Conservation (phyloP, 371 early-diverging fungal genomes). For the Haplosporangium sp. region DNA sequence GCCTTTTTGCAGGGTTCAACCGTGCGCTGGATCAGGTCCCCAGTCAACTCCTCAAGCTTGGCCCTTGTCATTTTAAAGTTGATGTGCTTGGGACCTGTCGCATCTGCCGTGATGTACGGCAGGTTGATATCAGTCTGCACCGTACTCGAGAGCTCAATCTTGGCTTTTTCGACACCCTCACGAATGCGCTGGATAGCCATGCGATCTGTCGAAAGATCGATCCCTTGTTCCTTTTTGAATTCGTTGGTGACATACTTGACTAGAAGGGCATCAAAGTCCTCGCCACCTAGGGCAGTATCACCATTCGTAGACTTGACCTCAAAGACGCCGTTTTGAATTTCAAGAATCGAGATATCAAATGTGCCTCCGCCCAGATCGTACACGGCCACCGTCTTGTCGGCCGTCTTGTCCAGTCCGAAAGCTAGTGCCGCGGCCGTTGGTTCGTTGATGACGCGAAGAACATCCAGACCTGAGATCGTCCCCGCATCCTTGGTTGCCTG, state of each 20-base stretch:
- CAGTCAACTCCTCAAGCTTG: constrained; percentile 90
- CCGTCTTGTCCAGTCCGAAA: constrained; percentile 97
- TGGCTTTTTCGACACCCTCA: constrained; percentile 98
- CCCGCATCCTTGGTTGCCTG: constrained; percentile 99
- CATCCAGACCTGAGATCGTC: constrained; percentile 95
- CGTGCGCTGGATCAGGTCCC: constrained; percentile 90
- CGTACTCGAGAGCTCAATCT: constrained; percentile 96
- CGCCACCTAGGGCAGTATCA: constrained; percentile 98
- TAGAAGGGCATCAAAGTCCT: constrained; percentile 96
- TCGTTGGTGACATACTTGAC: constrained; percentile 85
- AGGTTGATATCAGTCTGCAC: constrained; percentile 95
- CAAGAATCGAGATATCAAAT: constrained; percentile 99
- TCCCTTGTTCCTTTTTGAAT: constrained; percentile 87
- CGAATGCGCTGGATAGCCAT: constrained; percentile 97
- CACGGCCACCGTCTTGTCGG: constrained; percentile 94
- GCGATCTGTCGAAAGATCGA: constrained; percentile 83
- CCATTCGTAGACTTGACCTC: constrained; percentile 98
- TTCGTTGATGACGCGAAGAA: constrained; percentile 98
- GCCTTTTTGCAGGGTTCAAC: constrained; percentile 96
- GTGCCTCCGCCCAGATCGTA: constrained; percentile 99
- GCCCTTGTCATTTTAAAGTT: constrained; percentile 91
- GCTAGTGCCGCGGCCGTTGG: constrained; percentile 99
- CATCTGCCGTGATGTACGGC: constrained; percentile 95
- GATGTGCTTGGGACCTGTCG: constrained; percentile 96
- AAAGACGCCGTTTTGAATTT: constrained; percentile 98